Percentiles rank a stretch among this genome's conserved stretches.
phyloP scores from a whole-genome alignment of 495 filamentous ascomycete genomes.

The Neurospora sp. region DNA sequence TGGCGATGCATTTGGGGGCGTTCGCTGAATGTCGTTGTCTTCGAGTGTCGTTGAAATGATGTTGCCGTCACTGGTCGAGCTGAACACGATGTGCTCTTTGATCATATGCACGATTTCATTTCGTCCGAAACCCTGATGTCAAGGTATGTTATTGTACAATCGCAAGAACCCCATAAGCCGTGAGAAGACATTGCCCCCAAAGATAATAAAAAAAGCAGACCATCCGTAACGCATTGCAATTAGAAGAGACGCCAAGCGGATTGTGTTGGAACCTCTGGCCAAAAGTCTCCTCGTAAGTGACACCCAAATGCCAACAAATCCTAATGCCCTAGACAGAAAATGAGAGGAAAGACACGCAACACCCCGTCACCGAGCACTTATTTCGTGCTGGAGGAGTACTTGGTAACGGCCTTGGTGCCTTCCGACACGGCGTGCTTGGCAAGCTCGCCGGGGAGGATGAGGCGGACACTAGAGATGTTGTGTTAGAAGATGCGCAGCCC shows the following conservation, averaged over 20 bases:
- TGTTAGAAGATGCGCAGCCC: conserved; percentile 1
- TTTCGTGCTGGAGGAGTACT: conserved; percentile 99
- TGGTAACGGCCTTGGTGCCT: conserved; percentile 99
- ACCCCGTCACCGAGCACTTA: conserved; percentile 42
- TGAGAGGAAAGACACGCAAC: conserved; percentile 33
- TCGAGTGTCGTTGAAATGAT: background rate
- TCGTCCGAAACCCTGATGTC: conserved; percentile 49
- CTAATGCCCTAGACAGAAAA: conserved; percentile 37
- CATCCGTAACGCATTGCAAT: conserved; percentile 77
- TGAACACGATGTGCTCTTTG: conserved; percentile 12
- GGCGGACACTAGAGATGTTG: conserved; percentile 52
- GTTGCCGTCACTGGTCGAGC: background rate
- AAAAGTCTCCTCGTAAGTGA: conserved; percentile 42
- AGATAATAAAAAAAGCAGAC: conserved; percentile 47
- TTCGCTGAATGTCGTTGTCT: background rate
- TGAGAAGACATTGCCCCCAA: conserved; percentile 64
- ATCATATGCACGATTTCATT: conserved; percentile 56
- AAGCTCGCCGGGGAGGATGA: conserved; percentile 96
- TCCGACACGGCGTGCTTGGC: conserved; percentile 99
- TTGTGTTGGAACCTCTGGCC: conserved; percentile 45
- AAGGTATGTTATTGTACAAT: conserved; percentile 66
- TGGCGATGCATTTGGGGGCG: background rate
- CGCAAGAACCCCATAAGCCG: conserved; percentile 59
- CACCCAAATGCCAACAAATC: conserved; percentile 47
- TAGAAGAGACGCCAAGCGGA: conserved; percentile 56